These are phyloP conservation scores for Alternaria rosae DNA, from an alignment of 2,329 filamentous ascomycete genomes.

Conservation along the genomic window DNA sequence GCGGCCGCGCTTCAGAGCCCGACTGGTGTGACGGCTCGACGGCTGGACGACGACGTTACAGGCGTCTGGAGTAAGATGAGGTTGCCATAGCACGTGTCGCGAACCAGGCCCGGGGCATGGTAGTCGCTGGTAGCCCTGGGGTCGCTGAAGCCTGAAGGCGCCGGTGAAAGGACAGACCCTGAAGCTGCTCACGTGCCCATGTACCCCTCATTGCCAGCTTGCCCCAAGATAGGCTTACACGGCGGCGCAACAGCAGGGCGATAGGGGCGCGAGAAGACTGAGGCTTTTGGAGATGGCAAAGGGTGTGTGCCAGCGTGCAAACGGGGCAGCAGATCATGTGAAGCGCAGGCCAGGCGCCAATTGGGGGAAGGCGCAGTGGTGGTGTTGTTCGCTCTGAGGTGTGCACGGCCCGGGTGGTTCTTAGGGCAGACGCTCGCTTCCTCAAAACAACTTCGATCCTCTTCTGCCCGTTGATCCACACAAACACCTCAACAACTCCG, in stretches of 20 bases:
- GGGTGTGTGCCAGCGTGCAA: conserved; percentile 10
- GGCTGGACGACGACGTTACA: conserved; percentile 11
- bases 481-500: conserved; percentile 33
- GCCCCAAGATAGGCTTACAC: neutral
- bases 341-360: conserved; percentile 20
- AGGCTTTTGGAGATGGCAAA: neutral
- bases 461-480: conserved; percentile 30
- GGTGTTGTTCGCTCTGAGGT: conserved; percentile 26
- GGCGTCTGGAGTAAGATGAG: conserved; percentile 2
- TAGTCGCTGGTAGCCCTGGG: neutral
- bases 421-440: conserved; percentile 39
- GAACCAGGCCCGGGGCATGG: neutral
- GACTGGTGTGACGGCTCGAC: conserved; percentile 38
- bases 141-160: neutral
- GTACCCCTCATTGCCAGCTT: conserved; percentile 20
- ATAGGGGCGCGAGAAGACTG: neutral
- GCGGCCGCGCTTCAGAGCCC: conserved; percentile 31
- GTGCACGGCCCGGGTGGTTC: conserved; percentile 15
- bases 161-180: conserved; percentile 4
- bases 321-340: conserved; percentile 25
- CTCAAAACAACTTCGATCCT: conserved; percentile 40
- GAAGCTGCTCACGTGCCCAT: conserved; percentile 23
- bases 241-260: neutral
- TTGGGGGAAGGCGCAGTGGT: conserved; percentile 34
- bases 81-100: conserved; percentile 9